Conservation (phyloP, 176 grass and related monocot species). For the Aegilops umbellulata region DNA sequence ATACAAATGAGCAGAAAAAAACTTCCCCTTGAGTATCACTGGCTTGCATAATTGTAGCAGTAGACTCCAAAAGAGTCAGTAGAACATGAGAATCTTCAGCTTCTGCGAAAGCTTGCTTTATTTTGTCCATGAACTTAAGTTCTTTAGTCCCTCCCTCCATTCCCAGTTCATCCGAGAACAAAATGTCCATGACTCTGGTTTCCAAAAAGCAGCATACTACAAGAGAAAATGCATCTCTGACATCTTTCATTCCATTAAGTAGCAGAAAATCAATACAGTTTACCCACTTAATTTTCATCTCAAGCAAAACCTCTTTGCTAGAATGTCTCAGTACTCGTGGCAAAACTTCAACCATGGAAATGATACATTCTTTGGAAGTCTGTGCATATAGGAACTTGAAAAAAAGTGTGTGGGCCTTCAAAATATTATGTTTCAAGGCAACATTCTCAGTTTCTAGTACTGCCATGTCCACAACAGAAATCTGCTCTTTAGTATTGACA, state of each 20-base stretch:
- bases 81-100: conserved; percentile 57
- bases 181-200: conserved; percentile 49
- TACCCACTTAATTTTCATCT: conserved; percentile 62
- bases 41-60: conserved; percentile 67
- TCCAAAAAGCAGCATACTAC: conserved; percentile 81
- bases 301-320: conserved; percentile 45
- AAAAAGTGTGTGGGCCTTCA: conserved; percentile 58
- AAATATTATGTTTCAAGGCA: conserved; percentile 31
- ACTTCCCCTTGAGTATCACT: conserved; percentile 63
- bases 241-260: conserved; percentile 63
- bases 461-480: conserved; percentile 50
- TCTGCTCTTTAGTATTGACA: conserved; percentile 39
- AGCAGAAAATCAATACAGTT: conserved; percentile 75
- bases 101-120: conserved; percentile 60
- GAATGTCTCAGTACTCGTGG: conserved; percentile 81
- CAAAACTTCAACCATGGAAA: conserved; percentile 68
- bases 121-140: conserved; percentile 63
- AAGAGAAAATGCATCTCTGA: conserved; percentile 81
- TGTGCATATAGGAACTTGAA: conserved; percentile 74
- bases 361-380: conserved; percentile 54
- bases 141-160: conserved; percentile 45
- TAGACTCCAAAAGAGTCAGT: conserved; percentile 72
- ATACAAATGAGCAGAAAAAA: conserved; percentile 75
- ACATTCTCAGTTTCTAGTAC: conserved; percentile 26
- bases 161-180: conserved; percentile 56